Base-by-base conservation (phyloP, 1,284 basidiomycete species). In the Rhodotorula sp. region DNA sequence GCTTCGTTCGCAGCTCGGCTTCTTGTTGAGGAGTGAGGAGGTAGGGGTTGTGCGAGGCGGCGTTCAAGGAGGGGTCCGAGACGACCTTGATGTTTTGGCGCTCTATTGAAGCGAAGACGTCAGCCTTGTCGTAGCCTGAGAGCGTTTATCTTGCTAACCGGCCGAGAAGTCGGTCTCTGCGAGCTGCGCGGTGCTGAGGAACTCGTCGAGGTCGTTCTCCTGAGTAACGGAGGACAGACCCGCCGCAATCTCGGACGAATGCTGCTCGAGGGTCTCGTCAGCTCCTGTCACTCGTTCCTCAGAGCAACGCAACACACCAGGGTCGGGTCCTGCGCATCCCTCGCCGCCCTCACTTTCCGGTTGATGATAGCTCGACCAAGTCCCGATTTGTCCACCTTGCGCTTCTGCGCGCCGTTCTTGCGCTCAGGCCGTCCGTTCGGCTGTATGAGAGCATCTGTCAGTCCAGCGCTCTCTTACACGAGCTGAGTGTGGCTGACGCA, bases 151-250 rank as follows among this genome's bases (percentile, higher is more conserved):
- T 24, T 19, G 51, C 86, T 61, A 72, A 93, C 93, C 93, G 48
- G 94, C 96, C n/a, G 93, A 94, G 79, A 99, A 99, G 78, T 99
- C 92, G 22, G 89, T 90, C 63, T 91, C 95, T 29, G 96, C 96
- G 61, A 99, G 83, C 74, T 92, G 90, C 6, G 96, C 96, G 27
- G 93, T 97, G 79, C 88, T 95, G 70, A 99, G 82, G 80, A 99
- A 99, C 80, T 95, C 94, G 76, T 98, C 95, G 36, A 99, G 84
- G 82, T 97, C 94, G 68, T 88, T 85, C 82, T 99, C 94, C 81
- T 99, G 95, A 0, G 96, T 99, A 51, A 99, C 89, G 2, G 94
- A 97, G 76, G 89, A 88, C 44, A 99, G 85, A 52, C 88, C 88
- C 68, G 86, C 86, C 17, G 85, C 89, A 64, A 89, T 75, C 77